Conservation (phyloP, 768 basidiomycete species). For the Lactarius hatsudake region DNA sequence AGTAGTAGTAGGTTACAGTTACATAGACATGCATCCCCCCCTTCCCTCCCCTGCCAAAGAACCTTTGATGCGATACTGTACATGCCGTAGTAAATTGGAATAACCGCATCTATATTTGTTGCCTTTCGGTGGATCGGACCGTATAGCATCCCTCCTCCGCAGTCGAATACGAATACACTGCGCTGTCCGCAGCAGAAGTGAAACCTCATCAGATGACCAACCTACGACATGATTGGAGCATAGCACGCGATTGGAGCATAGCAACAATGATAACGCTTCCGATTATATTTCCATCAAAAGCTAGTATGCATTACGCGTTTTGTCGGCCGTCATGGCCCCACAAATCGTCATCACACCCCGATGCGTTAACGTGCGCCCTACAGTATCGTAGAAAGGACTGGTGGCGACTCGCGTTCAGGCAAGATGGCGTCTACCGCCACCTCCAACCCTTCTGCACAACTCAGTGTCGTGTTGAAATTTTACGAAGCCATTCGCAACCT, state of each 20-base stretch:
- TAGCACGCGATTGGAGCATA: no score
- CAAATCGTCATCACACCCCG: neutral
- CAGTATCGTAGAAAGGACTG: neutral
- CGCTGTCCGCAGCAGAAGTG: neutral
- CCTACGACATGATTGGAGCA: no score
- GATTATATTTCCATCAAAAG: neutral
- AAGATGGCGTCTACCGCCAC: neutral
- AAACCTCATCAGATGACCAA: neutral
- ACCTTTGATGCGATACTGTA: neutral
- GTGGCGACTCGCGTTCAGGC: neutral
- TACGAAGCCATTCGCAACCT: slow-evolving; percentile 11
- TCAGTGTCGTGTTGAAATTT: slow-evolving; percentile 6
- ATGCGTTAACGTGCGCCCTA: neutral
- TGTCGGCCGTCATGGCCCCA: neutral
- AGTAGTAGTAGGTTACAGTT: neutral
- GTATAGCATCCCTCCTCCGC: neutral
- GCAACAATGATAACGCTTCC: neutral
- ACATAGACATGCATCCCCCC: no score
- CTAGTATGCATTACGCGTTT: neutral
- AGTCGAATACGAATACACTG: no score
- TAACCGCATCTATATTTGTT: neutral
- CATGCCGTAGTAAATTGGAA: neutral
- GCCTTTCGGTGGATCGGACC: neutral
- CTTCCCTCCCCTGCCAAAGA: neutral
- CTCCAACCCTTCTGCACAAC: slow-evolving; percentile 12